Evolutionary conservation across 75 land plant species (phyloP), one percentile per base, ranked within the genome.

Genomic region (Adiantum capillusveneris): DNA sequence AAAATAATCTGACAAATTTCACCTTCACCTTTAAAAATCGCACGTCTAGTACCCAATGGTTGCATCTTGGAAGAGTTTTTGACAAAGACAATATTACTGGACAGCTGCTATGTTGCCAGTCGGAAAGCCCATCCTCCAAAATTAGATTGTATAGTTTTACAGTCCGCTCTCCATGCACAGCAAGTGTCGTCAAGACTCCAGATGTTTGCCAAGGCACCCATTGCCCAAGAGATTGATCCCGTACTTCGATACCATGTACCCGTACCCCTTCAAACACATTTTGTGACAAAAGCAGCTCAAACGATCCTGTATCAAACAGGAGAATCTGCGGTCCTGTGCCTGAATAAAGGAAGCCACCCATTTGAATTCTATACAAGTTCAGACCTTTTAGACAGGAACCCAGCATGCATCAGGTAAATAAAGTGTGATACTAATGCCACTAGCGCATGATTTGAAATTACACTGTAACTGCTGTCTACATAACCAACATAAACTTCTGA

Each of bases 41-140:
- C 58, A 70, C 91, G 70, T 95, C 99, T 49, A 95, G 67, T 17
- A 95, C 79, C 99, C 99, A 95, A 51, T 86, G 81, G 60, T 68
- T 61, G 28, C 90, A 84, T 36, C 70, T 69, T 0, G 99, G 91
- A 56, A 95, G 63, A 0, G 60, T 11, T 11, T 72, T 72, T 1
- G 60, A 20, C 46, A 84, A 45, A 29, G 25, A 39, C 50, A 88
- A 56, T 18, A 60, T 57, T 45, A 58, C 25, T 5, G 44, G 1
- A 7, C 29, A 57, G 28, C 44, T 19, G 13, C 1, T 27, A 2
- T 31, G 26, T 14, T 29, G 18, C 6, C 31, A 43, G 14, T 64
- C 21, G 13, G 11, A 56, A 5, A 31, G 12, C 2, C 20, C 24
- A 17, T 42, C 20, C 14, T 59, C 61, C 69, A 75, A 11, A 0